Percentiles rank a stretch among this genome's conserved stretches.
Conservation (phyloP, 352 stramenopile genomes). For the Vaucheria bursata region DNA sequence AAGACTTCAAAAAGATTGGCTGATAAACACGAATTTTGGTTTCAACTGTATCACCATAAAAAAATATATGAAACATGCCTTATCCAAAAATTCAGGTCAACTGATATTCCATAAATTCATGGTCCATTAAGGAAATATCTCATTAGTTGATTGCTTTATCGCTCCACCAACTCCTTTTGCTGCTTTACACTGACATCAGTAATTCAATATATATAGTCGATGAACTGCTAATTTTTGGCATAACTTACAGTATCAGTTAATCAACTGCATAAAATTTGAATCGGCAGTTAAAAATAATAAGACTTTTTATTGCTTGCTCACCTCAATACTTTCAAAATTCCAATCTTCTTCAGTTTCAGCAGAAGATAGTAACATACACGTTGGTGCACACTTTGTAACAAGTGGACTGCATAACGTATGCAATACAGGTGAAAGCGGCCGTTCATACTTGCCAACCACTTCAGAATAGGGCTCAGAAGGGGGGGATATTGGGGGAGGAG, state of each 20-base stretch:
- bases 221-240: background rate
- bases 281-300: background rate
- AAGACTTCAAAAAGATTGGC: too few relatives aligned
- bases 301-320: background rate
- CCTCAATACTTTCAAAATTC: background rate
- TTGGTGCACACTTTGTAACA: background rate
- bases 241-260: too few relatives aligned
- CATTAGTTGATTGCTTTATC: background rate
- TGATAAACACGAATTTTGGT: too few relatives aligned
- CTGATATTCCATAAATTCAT: too few relatives aligned
- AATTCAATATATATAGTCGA: too few relatives aligned
- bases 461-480: background rate
- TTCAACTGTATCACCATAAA: too few relatives aligned
- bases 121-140: background rate
- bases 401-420: background rate
- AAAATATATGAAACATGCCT: too few relatives aligned
- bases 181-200: background rate
- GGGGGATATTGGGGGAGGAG: background rate
- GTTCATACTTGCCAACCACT: too few relatives aligned
- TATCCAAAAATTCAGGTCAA: background rate
- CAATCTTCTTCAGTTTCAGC: background rate
- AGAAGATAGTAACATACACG: background rate
- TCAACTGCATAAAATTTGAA: background rate
- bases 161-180: too few relatives aligned
- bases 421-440: too few relatives aligned